Percentiles rank a stretch among this genome's conserved stretches.
Conservation (phyloP, 2,329 filamentous ascomycete species). For the Podosphaera xanthii region DNA sequence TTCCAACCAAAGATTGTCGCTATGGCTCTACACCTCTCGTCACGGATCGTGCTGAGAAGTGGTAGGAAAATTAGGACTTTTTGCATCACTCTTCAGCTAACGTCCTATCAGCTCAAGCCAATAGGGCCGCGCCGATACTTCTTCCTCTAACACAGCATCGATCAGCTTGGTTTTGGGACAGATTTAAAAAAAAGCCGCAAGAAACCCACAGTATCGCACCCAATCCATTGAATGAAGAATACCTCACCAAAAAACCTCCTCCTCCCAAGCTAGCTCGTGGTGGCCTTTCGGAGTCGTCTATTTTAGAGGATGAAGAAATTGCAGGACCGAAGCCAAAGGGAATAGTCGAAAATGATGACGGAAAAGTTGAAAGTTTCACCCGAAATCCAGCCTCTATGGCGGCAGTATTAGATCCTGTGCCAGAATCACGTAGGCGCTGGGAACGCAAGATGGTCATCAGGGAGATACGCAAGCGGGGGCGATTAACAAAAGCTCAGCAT, state of each 20-base stretch:
- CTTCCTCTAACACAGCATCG: slow-evolving; percentile 15
- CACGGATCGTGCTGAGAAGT: slow-evolving; percentile 34
- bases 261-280: slow-evolving; percentile 19
- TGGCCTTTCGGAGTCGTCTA: slow-evolving; percentile 24
- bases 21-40: slow-evolving; percentile 45
- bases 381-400: slow-evolving; percentile 32
- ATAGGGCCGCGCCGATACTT: slow-evolving; percentile 19
- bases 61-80: slow-evolving; percentile 23
- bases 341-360: slow-evolving; percentile 8
- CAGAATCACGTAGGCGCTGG: slow-evolving; percentile 47
- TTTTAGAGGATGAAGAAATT: slow-evolving; percentile 25
- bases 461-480: slow-evolving; percentile 43
- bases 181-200: slow-evolving; percentile 4
- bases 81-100: slow-evolving; percentile 7
- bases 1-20: slow-evolving; percentile 1
- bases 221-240: slow-evolving; percentile 41
- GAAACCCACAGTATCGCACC: background rate
- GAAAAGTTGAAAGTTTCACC: background rate
- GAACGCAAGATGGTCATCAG: slow-evolving; percentile 68
- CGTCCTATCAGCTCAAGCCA: slow-evolving; percentile 8
- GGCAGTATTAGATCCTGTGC: slow-evolving; percentile 51
- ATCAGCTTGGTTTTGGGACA: slow-evolving; percentile 2
- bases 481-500: slow-evolving; percentile 40
- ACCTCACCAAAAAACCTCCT: slow-evolving; percentile 18
- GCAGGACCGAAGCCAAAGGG: slow-evolving; percentile 9